Evolutionary conservation across 1,139 yeast species (phyloP).

Genomic region (Yamadazyma spencermartinsiae): DNA sequence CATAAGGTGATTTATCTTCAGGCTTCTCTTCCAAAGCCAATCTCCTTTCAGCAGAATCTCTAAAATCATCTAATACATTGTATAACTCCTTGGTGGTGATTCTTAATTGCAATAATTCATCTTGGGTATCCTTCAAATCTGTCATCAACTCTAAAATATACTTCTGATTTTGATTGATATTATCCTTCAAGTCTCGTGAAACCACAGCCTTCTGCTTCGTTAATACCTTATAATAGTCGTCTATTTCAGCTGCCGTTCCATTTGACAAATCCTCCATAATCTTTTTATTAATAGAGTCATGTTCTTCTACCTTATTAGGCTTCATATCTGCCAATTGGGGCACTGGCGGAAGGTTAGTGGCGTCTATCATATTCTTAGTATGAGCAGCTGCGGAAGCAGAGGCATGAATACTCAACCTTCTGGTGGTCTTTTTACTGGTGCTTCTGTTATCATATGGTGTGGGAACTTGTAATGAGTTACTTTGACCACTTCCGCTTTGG

Average conservation of each 20-base stretch:
- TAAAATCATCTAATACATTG: slow-evolving; percentile 64
- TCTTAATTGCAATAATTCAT: slow-evolving; percentile 64
- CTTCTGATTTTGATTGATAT: slow-evolving; percentile 70
- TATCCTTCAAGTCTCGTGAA: slow-evolving; percentile 62
- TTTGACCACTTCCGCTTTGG: background rate
- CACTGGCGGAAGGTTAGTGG: slow-evolving; percentile 38
- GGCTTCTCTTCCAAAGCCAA: slow-evolving; percentile 42
- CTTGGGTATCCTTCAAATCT: slow-evolving; percentile 62
- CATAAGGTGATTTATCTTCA: slow-evolving; percentile 13
- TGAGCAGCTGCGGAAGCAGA: slow-evolving; percentile 42
- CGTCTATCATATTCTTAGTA: slow-evolving; percentile 27
- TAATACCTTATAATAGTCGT: slow-evolving; percentile 64
- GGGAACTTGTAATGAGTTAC: slow-evolving; percentile 8
- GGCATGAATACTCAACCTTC: slow-evolving; percentile 47
- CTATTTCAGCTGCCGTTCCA: slow-evolving; percentile 74
- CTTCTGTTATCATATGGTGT: slow-evolving; percentile 11
- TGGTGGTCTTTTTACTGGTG: slow-evolving; percentile 24
- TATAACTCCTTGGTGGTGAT: slow-evolving; percentile 60
- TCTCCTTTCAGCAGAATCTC: slow-evolving; percentile 65
- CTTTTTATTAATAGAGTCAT: slow-evolving; percentile 28
- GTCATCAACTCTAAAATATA: slow-evolving; percentile 69
- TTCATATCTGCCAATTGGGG: slow-evolving; percentile 27
- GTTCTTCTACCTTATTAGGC: slow-evolving; percentile 7
- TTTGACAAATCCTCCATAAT: slow-evolving; percentile 56
- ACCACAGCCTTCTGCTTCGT: slow-evolving; percentile 53